Conservation (phyloP, 257 asterid genomes). For the Plantago elongata region DNA sequence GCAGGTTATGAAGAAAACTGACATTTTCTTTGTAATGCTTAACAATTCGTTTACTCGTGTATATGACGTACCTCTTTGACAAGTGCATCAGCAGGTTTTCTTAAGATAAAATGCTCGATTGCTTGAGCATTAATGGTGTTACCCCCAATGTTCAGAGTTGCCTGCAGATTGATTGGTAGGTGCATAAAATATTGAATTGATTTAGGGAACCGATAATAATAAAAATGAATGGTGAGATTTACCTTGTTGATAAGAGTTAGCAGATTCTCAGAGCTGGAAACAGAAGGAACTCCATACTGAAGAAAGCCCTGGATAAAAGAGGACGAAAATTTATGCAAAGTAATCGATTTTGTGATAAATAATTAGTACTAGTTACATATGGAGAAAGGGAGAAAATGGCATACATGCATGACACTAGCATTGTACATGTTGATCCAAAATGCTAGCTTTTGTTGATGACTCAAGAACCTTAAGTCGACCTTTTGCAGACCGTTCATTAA, state of each 20-base stretch:
- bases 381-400: neutral
- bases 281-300: slow-evolving; percentile 66
- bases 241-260: slow-evolving; percentile 69
- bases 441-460: slow-evolving; percentile 45
- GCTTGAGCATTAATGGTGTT: slow-evolving; percentile 52
- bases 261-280: slow-evolving; percentile 54
- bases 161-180: slow-evolving; percentile 33
- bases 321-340: neutral
- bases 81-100: slow-evolving; percentile 51
- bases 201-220: too few species aligned
- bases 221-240: neutral
- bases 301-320: slow-evolving; percentile 61
- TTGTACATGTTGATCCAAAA: slow-evolving; percentile 58
- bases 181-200: neutral
- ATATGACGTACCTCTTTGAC: slow-evolving; percentile 42
- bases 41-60: neutral
- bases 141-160: slow-evolving; percentile 65
- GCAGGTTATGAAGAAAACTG: neutral
- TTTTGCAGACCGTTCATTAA: slow-evolving; percentile 59
- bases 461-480: slow-evolving; percentile 56
- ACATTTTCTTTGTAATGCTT: neutral
- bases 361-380: slow-evolving; percentile 3
- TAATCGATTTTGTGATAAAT: neutral
- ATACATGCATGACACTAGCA: slow-evolving; percentile 56
- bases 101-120: slow-evolving; percentile 58